Evolutionary conservation across 1,284 basidiomycete genomes (phyloP).

Genomic region (Melampsora americana): DNA sequence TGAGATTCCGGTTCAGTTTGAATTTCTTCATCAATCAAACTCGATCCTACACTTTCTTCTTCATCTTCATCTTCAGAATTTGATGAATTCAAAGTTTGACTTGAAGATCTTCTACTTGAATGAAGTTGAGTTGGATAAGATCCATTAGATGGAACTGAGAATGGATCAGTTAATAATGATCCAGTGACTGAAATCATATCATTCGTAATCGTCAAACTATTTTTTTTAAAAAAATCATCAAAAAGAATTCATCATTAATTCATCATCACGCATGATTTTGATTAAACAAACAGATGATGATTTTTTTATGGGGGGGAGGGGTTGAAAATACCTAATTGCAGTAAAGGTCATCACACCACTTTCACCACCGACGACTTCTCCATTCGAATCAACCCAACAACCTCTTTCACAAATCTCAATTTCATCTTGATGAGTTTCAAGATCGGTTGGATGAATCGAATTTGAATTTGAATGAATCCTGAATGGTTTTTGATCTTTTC

Average conservation of each 20-base stretch:
- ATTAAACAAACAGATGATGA: too few relatives aligned
- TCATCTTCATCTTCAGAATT: neutral
- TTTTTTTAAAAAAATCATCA: too few relatives aligned
- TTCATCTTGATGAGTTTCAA: neutral
- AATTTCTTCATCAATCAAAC: too few relatives aligned
- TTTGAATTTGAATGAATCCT: conserved; percentile 49
- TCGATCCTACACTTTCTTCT: neutral
- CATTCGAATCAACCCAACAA: conserved; percentile 36
- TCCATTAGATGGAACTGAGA: conserved; percentile 60
- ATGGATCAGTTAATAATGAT: conserved; percentile 80
- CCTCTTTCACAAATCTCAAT: conserved; percentile 4
- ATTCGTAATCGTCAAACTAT: conserved; percentile 85
- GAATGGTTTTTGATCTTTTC: conserved; percentile 48
- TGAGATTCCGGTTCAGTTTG: too few relatives aligned
- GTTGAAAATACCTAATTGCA: conserved; percentile 17
- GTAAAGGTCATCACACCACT: conserved; percentile 30
- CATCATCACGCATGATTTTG: too few relatives aligned
- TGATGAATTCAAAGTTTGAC: neutral
- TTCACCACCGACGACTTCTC: conserved; percentile 19
- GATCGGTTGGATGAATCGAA: conserved; percentile 43
- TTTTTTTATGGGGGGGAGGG: too few relatives aligned
- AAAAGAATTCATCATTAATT: too few relatives aligned
- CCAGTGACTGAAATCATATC: conserved; percentile 91
- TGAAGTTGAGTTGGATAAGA: neutral
- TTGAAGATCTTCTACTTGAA: neutral